Evolutionary conservation across 2,329 filamentous ascomycete species (phyloP).

Genomic region (Diaporthe australafricana): DNA sequence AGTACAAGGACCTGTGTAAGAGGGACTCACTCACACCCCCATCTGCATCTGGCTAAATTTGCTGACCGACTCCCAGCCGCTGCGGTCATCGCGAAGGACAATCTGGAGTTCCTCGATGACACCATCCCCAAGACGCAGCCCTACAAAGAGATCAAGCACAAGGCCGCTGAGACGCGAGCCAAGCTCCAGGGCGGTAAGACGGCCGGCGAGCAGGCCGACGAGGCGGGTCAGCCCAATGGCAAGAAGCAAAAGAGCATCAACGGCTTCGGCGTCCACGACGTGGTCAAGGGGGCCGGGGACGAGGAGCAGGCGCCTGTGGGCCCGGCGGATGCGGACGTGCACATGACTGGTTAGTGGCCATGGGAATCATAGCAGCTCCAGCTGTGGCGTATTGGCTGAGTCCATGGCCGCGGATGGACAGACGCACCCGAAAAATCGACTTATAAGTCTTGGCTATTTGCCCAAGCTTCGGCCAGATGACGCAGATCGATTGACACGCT

Average conservation of each 20-base stretch:
- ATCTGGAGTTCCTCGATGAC: conserved; percentile 94
- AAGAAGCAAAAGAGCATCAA: conserved; percentile 51
- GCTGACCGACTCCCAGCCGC: conserved; percentile 66
- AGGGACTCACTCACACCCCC: conserved; percentile 20
- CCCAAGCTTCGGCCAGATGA: neutral
- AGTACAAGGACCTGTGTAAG: conserved; percentile 92
- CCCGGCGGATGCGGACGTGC: conserved; percentile 63
- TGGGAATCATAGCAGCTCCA: too few species aligned
- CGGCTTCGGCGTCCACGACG: conserved; percentile 46
- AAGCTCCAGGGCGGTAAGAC: conserved; percentile 59
- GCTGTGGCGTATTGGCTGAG: too few species aligned
- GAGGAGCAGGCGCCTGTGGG: conserved; percentile 53
- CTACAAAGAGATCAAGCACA: conserved; percentile 81
- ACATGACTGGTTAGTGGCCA: conserved; percentile 62
- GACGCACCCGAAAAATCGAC: too few species aligned
- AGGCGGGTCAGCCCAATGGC: conserved; percentile 44
- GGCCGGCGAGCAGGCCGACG: conserved; percentile 42
- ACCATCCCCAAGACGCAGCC: conserved; percentile 88
- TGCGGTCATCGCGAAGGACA: conserved; percentile 88
- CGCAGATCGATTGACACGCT: too few species aligned
- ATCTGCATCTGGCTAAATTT: conserved; percentile 31
- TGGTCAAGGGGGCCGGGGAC: conserved; percentile 43
- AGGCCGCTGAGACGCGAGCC: conserved; percentile 63
- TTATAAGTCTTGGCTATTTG: neutral
- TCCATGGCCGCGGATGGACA: too few species aligned